Conservation (phyloP, 1,284 basidiomycete genomes). For the Cutaneotrichosporon dermatis region DNA sequence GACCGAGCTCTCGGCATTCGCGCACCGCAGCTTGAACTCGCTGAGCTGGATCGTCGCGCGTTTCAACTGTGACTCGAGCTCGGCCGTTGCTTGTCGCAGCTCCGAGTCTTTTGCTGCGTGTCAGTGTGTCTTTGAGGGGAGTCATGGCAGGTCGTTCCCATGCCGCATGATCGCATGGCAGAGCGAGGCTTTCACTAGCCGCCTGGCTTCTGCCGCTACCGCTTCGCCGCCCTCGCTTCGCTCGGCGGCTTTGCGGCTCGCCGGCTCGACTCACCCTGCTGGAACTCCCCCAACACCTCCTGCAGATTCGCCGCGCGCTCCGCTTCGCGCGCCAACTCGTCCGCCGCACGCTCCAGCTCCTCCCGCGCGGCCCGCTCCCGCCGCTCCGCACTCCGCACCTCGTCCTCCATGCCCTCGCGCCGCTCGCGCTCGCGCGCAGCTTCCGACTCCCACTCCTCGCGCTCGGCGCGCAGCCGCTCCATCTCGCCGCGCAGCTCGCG, state of each 20-base stretch:
- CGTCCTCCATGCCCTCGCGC: conserved; percentile 62
- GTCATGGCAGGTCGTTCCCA: not conserved
- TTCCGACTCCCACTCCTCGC: conserved; percentile 81
- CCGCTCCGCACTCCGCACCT: conserved; percentile 59
- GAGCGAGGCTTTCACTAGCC: not conserved
- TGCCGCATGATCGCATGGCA: not conserved
- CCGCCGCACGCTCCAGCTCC: conserved; percentile 55
- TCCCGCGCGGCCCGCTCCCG: conserved; percentile 64
- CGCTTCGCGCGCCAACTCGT: conserved; percentile 63
- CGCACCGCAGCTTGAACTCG: conserved; percentile 78
- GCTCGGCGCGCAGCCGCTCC: conserved; percentile 73
- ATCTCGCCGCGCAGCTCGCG: conserved; percentile 74
- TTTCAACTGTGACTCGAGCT: conserved; percentile 69
- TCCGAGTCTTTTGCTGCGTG: conserved; percentile 54
- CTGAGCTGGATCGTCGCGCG: conserved; percentile 68
- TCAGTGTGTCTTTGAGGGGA: not conserved
- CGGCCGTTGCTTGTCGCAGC: conserved; percentile 67
- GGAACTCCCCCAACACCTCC: conserved; percentile 90
- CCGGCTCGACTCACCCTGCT: conserved; percentile 61
- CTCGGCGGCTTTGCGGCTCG: no score
- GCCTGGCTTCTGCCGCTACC: not conserved
- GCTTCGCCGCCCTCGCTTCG: not conserved
- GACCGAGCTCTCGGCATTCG: conserved; percentile 71
- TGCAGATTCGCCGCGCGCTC: conserved; percentile 80
- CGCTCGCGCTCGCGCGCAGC: conserved; percentile 68